Evolutionary conservation across 2,329 filamentous ascomycete species (phyloP).

Genomic region (Torrubiella hemipterigena): DNA sequence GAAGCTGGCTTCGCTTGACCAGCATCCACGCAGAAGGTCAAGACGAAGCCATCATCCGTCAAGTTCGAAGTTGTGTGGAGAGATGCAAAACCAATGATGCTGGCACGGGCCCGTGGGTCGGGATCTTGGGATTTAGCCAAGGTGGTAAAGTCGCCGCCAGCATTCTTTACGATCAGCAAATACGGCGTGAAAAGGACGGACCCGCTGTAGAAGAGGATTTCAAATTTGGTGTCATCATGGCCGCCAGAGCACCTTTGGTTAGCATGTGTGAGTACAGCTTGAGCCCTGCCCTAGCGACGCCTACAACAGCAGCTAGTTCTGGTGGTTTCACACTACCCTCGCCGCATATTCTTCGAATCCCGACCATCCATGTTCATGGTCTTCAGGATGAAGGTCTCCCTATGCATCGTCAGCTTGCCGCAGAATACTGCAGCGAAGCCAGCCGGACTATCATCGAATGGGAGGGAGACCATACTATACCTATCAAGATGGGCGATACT

Average conservation of each 20-base stretch:
- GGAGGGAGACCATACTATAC: not conserved
- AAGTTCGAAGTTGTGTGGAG: no score
- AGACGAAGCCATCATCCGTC: not conserved
- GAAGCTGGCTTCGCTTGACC: not conserved
- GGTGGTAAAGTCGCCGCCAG: constrained; percentile 1
- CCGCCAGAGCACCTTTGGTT: not conserved
- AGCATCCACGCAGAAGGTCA: not conserved
- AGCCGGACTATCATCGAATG: not conserved
- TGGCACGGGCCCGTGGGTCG: not conserved
- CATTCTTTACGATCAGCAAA: constrained; percentile 1
- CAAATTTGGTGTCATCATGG: not conserved
- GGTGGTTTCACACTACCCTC: not conserved
- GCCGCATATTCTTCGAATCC: not conserved
- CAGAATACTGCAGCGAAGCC: not conserved
- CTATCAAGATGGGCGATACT: not conserved
- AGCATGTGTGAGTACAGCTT: not conserved
- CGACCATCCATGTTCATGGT: not conserved
- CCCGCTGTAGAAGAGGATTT: not conserved
- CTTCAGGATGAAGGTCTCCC: not conserved
- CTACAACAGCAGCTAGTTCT: not conserved
- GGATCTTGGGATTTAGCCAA: constrained; percentile 1
- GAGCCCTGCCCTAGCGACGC: not conserved
- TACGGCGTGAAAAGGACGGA: not conserved
- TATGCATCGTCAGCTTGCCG: not conserved
- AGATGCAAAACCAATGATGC: not conserved